Evolutionary conservation across 495 filamentous ascomycete species (phyloP).

Genomic region (Podospora australis): DNA sequence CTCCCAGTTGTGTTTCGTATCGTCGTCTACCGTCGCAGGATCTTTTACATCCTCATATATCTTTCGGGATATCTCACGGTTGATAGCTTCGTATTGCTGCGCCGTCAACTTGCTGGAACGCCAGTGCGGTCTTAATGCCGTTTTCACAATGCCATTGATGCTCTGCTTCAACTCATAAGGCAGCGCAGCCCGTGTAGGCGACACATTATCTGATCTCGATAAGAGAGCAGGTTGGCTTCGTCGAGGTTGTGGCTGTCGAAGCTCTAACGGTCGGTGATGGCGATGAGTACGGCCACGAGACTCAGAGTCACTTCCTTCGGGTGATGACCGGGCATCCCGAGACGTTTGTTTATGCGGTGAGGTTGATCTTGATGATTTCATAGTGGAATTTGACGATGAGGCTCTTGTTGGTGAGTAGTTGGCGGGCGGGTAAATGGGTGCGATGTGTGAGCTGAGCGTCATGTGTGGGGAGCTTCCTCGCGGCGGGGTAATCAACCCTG

Average conservation of each 20-base stretch:
- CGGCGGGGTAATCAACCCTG: slow-evolving; percentile 62
- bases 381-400: slow-evolving; percentile 13
- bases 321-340: slow-evolving; percentile 24
- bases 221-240: slow-evolving; percentile 24
- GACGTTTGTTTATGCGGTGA: slow-evolving; percentile 7
- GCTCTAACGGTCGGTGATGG: slow-evolving; percentile 26
- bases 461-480: slow-evolving; percentile 62
- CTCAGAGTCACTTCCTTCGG: slow-evolving; percentile 43
- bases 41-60: slow-evolving; percentile 77
- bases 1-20: slow-evolving; percentile 57
- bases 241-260: slow-evolving; percentile 47
- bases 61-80: slow-evolving; percentile 71
- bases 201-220: slow-evolving; percentile 47
- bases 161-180: slow-evolving; percentile 70
- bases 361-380: slow-evolving; percentile 30
- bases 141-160: slow-evolving; percentile 73
- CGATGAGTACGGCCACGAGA: slow-evolving; percentile 9
- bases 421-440: slow-evolving; percentile 53
- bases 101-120: slow-evolving; percentile 62
- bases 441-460: slow-evolving; percentile 55
- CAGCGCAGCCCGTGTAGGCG: slow-evolving; percentile 50
- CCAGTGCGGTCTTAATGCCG: slow-evolving; percentile 69
- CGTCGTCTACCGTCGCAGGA: slow-evolving; percentile 44
- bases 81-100: slow-evolving; percentile 83
- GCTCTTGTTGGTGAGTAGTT: slow-evolving; percentile 50